Evolutionary conservation across 768 basidiomycete genomes (phyloP), one percentile per base, ranked within the genome.

Genomic region (Omphalotus guepiniiformis): DNA sequence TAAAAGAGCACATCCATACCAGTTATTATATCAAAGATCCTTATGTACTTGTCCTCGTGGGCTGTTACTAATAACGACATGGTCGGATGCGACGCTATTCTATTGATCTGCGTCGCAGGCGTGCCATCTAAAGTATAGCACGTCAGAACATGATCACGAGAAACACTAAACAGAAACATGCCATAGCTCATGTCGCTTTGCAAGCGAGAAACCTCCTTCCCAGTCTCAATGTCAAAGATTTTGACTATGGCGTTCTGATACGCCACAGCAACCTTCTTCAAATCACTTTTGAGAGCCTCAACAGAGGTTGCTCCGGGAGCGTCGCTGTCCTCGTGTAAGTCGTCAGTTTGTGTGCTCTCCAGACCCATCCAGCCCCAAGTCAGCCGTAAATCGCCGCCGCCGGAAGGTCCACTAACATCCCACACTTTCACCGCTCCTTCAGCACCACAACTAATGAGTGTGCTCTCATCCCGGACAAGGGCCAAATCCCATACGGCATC

Each of bases 401-500:
- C 80, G 26, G 78, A 75, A 21, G 80, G 74, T 15, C 78, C 80
- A 56, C 80, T 79, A 40, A 91, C 85, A 56, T 93, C 90, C 94
- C 95, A 98, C 12, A 95, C 81, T 66, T 96, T 96, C 55, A 97
- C 86, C 0, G 79, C 69, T 16, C 94, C 94, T 62, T 98, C 95
- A 3, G 93, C 88, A 38, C 89, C 86, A 61, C 89, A 92, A 54
- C 88, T 90, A 47, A 95, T 88, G 34, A 98, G 75, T 6, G 86
- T 83, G 48, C 79, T 81, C 62, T 91, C 88, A 52, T 89, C 86
- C 46, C 88, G 77, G 22, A 92, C 79, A 18, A 95, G 78, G 8
- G 88, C 85, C 42, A 98, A 71, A 61, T 93, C 96, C 96, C 96
- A 99, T 21, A 97, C 88, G 4, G 92, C 92, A 61, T 99, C 94